Evolutionary conservation across 805 yeast species (phyloP).

Genomic region (Myxozyma vanderwaltii): DNA sequence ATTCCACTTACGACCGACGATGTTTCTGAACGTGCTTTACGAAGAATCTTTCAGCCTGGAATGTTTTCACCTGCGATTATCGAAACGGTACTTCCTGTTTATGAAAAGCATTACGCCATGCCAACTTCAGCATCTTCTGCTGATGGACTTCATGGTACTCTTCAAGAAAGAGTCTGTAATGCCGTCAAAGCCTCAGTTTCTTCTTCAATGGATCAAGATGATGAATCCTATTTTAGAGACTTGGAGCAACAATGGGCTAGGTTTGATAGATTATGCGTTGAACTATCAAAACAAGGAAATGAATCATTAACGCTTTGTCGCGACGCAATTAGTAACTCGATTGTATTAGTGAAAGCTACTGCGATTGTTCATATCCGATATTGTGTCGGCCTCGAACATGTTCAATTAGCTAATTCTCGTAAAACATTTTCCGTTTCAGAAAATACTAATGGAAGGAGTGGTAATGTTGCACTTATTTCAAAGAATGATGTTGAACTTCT

Average conservation of each 20-base stretch:
- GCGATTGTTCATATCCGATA: conserved; percentile 45
- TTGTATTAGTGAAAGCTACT: conserved; percentile 44
- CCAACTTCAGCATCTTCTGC: conserved; percentile 38
- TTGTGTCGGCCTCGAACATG: conserved; percentile 40
- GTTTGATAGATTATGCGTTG: conserved; percentile 71
- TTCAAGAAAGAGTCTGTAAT: conserved; percentile 43
- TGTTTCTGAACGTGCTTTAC: conserved; percentile 41
- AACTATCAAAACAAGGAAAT: conserved; percentile 59
- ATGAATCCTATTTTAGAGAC: conserved; percentile 44
- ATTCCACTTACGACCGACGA: conserved; percentile 39
- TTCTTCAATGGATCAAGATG: conserved; percentile 33
- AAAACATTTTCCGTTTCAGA: not conserved
- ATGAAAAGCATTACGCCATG: conserved; percentile 49
- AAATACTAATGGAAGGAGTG: not conserved
- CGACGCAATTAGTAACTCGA: conserved; percentile 41
- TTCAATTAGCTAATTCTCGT: conserved; percentile 39
- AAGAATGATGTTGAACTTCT: conserved; percentile 37
- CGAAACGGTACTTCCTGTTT: conserved; percentile 55
- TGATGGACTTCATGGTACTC: conserved; percentile 35
- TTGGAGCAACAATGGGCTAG: conserved; percentile 64
- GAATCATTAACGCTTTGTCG: conserved; percentile 60
- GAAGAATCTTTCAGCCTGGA: conserved; percentile 54
- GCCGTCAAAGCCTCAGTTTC: conserved; percentile 42
- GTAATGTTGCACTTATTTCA: not conserved
- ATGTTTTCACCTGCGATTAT: conserved; percentile 54